Conservation (phyloP, 805 yeast genomes). For the Saccharomycopsis javanensis region DNA sequence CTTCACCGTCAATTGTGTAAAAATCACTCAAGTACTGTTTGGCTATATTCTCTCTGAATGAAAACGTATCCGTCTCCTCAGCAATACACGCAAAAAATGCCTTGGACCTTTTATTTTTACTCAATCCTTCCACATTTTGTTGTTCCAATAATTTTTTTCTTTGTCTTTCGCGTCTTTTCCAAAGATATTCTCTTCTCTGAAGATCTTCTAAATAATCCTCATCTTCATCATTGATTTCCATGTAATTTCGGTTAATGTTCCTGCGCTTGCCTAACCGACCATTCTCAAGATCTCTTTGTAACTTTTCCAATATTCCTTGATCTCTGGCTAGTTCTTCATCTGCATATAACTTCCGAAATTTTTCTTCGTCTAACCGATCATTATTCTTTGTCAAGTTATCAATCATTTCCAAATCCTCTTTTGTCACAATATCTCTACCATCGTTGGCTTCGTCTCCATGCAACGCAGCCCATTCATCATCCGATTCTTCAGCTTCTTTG, state of each 20-base stretch:
- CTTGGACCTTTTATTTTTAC: slow-evolving; percentile 45
- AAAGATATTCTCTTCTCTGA: slow-evolving; percentile 30
- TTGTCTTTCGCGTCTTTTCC: slow-evolving; percentile 33
- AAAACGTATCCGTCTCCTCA: slow-evolving; percentile 31
- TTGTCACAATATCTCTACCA: slow-evolving; percentile 47
- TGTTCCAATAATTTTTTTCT: slow-evolving; percentile 39
- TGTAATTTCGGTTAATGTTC: slow-evolving; percentile 41
- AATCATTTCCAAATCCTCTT: slow-evolving; percentile 70
- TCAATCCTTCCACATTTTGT: slow-evolving; percentile 33
- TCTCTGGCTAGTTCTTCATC: slow-evolving; percentile 56
- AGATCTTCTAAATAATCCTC: slow-evolving; percentile 37
- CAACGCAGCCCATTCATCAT: slow-evolving; percentile 77
- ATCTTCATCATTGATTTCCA: slow-evolving; percentile 71
- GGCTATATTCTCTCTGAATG: slow-evolving; percentile 26
- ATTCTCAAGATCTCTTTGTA: slow-evolving; percentile 60
- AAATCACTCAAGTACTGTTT: slow-evolving; percentile 18
- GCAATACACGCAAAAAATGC: slow-evolving; percentile 62
- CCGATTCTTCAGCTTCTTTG: slow-evolving; percentile 81
- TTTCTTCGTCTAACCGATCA: slow-evolving; percentile 39
- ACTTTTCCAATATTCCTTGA: slow-evolving; percentile 51
- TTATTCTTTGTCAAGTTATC: slow-evolving; percentile 56
- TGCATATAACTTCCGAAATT: slow-evolving; percentile 46
- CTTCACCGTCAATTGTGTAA: slow-evolving; percentile 22
- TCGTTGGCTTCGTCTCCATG: slow-evolving; percentile 56
- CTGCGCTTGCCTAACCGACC: slow-evolving; percentile 57